Percentiles rank a stretch among this genome's conserved stretches.
Conservation (phyloP, 2,329 filamentous ascomycete genomes). For the Ceratocystis huliohia region DNA sequence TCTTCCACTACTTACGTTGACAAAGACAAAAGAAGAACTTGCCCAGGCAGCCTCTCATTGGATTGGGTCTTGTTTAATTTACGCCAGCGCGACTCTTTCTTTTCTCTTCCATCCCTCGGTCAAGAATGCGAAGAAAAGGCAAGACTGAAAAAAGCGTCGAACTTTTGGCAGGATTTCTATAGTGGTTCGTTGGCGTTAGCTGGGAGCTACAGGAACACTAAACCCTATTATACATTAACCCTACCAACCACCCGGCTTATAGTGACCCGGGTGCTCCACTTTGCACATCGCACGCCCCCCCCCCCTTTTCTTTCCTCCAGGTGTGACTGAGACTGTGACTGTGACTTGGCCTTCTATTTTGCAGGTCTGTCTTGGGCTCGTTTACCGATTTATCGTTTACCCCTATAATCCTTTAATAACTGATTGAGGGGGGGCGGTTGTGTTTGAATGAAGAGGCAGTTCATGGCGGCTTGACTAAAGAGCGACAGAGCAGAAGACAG, state of each 20-base stretch:
- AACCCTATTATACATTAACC: background rate
- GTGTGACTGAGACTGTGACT: background rate
- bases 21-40: no score
- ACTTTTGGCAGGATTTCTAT: background rate
- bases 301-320: background rate
- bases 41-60: background rate
- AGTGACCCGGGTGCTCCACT: background rate
- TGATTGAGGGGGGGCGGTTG: background rate
- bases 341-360: no score
- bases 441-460: background rate
- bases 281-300: constrained; percentile 2
- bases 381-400: constrained; percentile 3
- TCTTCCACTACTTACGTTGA: background rate
- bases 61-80: background rate
- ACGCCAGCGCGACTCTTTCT: background rate
- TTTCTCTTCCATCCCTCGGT: background rate
- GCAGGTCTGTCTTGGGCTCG: background rate
- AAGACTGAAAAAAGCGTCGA: background rate
- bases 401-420: constrained; percentile 10
- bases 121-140: background rate
- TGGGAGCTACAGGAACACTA: background rate
- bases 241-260: constrained; percentile 8
- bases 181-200: background rate
- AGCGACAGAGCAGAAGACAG: no score
- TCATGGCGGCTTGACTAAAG: background rate